Conservation (phyloP, 2,329 filamentous ascomycete species). For the Fusarium sp. region DNA sequence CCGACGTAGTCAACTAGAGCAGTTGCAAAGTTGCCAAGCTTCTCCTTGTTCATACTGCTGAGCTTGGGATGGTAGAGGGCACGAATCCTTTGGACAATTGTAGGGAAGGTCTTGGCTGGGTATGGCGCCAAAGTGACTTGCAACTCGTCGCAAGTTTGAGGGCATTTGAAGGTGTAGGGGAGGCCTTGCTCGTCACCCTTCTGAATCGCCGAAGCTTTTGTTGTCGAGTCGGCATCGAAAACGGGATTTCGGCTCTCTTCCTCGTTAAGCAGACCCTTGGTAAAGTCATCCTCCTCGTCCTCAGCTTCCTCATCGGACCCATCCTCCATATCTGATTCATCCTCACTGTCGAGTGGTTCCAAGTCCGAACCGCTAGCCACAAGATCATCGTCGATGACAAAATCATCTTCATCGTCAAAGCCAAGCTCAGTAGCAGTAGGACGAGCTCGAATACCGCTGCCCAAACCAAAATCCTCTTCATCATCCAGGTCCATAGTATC, state of each 20-base stretch:
- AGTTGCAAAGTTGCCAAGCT: constrained; percentile 75
- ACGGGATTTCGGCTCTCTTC: constrained; percentile 66
- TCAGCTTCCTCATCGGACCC: constrained; percentile 55
- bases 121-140: constrained; percentile 73
- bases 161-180: constrained; percentile 88
- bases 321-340: constrained; percentile 62
- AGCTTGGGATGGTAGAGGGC: constrained; percentile 93
- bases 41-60: constrained; percentile 84
- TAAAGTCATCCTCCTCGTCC: constrained; percentile 69
- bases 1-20: constrained; percentile 73
- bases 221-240: constrained; percentile 60
- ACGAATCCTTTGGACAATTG: constrained; percentile 88
- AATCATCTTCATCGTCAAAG: constrained; percentile 95
- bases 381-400: constrained; percentile 88
- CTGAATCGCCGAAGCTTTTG: constrained; percentile 50
- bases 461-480: constrained; percentile 70
- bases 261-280: constrained; percentile 73
- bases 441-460: constrained; percentile 67
- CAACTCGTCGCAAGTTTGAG: constrained; percentile 80
- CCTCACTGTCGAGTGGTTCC: constrained; percentile 67
- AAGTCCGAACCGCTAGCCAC: constrained; percentile 82
- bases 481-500: constrained; percentile 54
- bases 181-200: constrained; percentile 67
- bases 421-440: constrained; percentile 72
- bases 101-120: constrained; percentile 74